Conservation (phyloP, 2,329 filamentous ascomycete genomes). For the Colletotrichum tofieldiae region DNA sequence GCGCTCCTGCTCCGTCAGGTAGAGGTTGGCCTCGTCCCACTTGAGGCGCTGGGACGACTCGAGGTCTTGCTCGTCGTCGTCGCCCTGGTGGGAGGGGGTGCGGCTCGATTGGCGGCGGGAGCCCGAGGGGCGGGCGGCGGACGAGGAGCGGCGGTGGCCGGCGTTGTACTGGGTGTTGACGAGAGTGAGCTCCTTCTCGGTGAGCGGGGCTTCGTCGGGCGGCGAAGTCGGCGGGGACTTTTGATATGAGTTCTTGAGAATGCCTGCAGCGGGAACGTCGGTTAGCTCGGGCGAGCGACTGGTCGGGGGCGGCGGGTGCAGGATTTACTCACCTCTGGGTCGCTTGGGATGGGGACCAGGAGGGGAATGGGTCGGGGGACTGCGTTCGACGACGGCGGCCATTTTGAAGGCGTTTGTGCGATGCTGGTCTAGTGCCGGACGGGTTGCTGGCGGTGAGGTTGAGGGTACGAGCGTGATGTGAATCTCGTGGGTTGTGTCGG, state of each 20-base stretch:
- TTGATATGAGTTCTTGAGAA: slow-evolving; percentile 91
- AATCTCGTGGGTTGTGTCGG: slow-evolving; percentile 32
- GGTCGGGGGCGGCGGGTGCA: background rate
- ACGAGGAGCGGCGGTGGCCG: slow-evolving; percentile 88
- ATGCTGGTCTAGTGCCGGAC: background rate
- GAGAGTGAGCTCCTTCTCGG: slow-evolving; percentile 90
- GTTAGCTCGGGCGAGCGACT: background rate
- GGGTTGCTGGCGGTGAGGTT: background rate
- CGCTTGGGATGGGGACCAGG: slow-evolving; percentile 58
- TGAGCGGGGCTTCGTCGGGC: slow-evolving; percentile 67
- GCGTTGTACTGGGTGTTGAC: slow-evolving; percentile 97
- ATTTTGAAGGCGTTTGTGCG: slow-evolving; percentile 51
- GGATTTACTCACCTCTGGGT: slow-evolving; percentile 61
- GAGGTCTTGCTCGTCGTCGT: slow-evolving; percentile 62
- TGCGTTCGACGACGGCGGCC: slow-evolving; percentile 58
- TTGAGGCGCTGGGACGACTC: slow-evolving; percentile 84
- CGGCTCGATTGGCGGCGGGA: slow-evolving; percentile 81
- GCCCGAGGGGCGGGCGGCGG: slow-evolving; percentile 73
- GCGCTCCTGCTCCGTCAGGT: slow-evolving; percentile 96
- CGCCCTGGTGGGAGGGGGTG: slow-evolving; percentile 61
- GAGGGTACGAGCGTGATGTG: slow-evolving; percentile 30
- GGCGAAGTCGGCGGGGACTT: slow-evolving; percentile 71
- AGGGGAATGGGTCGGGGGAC: slow-evolving; percentile 59
- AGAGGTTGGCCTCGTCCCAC: slow-evolving; percentile 99
- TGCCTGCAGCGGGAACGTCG: slow-evolving; percentile 70